phyloP scores from a whole-genome alignment of 169 alveolate species.

The Cystoisospora suis region DNA sequence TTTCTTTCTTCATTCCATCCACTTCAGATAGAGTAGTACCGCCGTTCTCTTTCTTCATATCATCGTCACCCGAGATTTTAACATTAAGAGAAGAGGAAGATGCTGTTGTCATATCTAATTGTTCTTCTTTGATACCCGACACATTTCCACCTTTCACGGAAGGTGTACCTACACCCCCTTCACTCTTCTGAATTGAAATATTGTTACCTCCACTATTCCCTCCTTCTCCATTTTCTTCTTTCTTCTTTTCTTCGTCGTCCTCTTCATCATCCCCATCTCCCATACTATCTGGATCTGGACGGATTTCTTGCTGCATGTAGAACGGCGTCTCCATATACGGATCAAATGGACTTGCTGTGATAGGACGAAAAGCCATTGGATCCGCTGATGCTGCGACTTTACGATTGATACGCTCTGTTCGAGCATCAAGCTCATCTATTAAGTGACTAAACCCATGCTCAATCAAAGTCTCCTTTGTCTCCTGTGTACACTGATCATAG shows the following conservation, averaged over 20 bases:
- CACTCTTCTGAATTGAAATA: no score
- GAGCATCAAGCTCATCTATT: conserved; percentile 78
- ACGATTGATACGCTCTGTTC: conserved; percentile 81
- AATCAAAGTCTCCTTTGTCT: conserved; percentile 80
- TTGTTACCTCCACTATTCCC: not conserved
- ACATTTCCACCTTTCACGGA: no score
- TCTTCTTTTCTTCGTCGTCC: not conserved
- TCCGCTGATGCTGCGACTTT: conserved; percentile 70
- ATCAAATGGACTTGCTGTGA: conserved; percentile 85
- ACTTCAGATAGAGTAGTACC: no score
- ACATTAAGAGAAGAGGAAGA: no score
- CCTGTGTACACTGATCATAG: conserved; percentile 91
- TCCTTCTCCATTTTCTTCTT: not conserved
- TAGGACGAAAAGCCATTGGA: conserved; percentile 82
- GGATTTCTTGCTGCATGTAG: conserved; percentile 74
- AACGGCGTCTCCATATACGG: conserved; percentile 88
- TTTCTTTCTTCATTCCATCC: no score
- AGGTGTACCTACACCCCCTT: no score
- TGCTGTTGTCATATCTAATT: no score
- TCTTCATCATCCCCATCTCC: not conserved
- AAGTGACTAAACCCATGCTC: conserved; percentile 82
- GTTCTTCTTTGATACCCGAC: no score
- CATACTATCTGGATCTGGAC: not conserved
- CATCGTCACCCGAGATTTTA: no score
- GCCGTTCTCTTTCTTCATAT: no score